These are phyloP conservation scores for Plasmodium malariae DNA, from an alignment of 169 alveolate genomes.

Conservation along the genomic window DNA sequence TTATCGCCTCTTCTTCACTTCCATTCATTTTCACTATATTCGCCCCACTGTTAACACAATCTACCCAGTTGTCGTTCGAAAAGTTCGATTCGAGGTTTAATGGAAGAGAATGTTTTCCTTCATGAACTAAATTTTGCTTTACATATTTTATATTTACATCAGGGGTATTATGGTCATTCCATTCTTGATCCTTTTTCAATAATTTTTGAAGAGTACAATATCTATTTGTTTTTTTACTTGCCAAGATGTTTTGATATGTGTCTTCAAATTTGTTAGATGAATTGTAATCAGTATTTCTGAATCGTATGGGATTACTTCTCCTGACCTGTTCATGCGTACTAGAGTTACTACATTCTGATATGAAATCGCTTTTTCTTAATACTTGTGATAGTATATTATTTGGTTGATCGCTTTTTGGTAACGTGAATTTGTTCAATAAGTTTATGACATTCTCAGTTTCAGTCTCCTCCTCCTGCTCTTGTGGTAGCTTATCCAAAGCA, in stretches of 20 bases:
- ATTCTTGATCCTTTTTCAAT: background rate
- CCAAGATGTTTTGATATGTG: background rate
- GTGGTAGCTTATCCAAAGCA: too few species aligned
- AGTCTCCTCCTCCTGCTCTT: background rate
- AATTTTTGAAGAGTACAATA: background rate
- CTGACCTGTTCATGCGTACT: background rate
- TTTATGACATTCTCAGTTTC: background rate
- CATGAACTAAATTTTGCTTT: slow-evolving; percentile 32
- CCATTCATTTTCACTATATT: background rate
- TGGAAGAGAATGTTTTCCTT: slow-evolving; percentile 33
- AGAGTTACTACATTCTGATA: background rate
- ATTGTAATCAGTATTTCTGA: background rate
- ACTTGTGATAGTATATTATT: background rate
- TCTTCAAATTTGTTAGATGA: background rate
- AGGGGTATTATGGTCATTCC: background rate
- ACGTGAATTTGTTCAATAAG: background rate
- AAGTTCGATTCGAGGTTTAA: slow-evolving; percentile 22
- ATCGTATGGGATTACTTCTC: background rate
- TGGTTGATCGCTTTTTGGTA: background rate
- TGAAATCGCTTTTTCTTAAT: background rate
- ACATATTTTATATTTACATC: slow-evolving; percentile 19
- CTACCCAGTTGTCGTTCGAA: background rate
- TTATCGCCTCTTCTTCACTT: background rate
- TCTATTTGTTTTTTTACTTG: background rate
- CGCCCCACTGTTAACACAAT: background rate